Percentiles rank a stretch among this genome's conserved stretches.
Conservation (phyloP, 2,329 filamentous ascomycete genomes). For the Fusarium sp. region DNA sequence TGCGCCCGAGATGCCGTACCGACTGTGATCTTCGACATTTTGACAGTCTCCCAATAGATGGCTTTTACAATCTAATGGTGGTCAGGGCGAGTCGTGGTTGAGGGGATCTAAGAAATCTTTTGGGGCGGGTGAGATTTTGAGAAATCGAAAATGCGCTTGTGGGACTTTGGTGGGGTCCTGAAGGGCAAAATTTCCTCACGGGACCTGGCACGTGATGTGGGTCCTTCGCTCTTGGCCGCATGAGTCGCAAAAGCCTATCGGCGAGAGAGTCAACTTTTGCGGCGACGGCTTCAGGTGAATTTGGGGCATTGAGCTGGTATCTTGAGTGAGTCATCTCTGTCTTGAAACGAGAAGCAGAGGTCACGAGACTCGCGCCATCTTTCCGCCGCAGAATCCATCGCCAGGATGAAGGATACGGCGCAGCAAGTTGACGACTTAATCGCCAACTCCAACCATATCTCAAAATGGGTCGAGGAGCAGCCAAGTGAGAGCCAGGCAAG, state of each 20-base stretch:
- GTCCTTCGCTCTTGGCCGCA: background rate
- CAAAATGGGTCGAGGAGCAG: slow-evolving; percentile 59
- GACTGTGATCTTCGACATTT: slow-evolving; percentile 89
- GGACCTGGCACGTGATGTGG: slow-evolving; percentile 47
- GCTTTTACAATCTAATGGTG: slow-evolving; percentile 76
- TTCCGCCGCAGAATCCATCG: background rate
- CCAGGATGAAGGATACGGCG: slow-evolving; percentile 41
- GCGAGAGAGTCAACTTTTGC: slow-evolving; percentile 11
- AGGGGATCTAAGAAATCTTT: slow-evolving; percentile 29
- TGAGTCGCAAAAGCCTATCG: slow-evolving; percentile 21
- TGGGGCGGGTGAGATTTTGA: slow-evolving; percentile 38
- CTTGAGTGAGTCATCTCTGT: background rate
- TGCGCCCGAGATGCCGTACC: slow-evolving; percentile 56
- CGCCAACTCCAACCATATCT: slow-evolving; percentile 51
- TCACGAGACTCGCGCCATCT: background rate
- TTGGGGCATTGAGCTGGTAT: slow-evolving; percentile 3
- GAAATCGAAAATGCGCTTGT: slow-evolving; percentile 36
- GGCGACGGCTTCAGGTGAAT: slow-evolving; percentile 15
- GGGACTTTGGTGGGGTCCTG: slow-evolving; percentile 44
- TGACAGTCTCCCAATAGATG: slow-evolving; percentile 89
- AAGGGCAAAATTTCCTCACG: slow-evolving; percentile 54
- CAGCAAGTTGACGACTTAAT: slow-evolving; percentile 49
- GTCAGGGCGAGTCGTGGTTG: slow-evolving; percentile 53
- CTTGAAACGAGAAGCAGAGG: slow-evolving; percentile 1
- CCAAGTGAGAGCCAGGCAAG: slow-evolving; percentile 48